Base-by-base conservation (phyloP, 164 flowering plant species). In the Brasenia schreberi region DNA sequence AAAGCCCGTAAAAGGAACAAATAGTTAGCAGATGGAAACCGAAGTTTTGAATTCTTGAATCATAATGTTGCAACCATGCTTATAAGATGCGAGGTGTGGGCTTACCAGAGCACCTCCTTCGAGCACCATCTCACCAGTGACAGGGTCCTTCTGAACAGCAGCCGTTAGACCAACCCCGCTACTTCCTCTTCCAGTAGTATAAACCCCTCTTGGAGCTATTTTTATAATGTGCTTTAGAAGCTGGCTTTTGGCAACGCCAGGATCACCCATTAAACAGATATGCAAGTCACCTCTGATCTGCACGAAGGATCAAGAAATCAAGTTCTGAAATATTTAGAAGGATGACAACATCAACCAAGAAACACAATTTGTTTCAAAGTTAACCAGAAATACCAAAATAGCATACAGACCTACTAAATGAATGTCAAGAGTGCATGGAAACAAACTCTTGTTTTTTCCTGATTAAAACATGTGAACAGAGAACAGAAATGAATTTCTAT, bases 141-240 rank as follows among this genome's bases (percentile, higher is more conserved):
- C 96, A 64, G 96, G 96, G 79, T 95, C 99, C 70, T 72, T 95
- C 79, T 87, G 93, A 74, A 95, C 99, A 56, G 97, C 99, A 64
- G 99, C 99, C 65, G 99, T 95, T 19, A 95, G 83, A 82, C 99
- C 97, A 75, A 95, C 99, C 60, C 99, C 97, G 83, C 99, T 95
- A 81, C 99, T 95, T 76, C 99, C 99, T 79, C 64, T 85, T 11
- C 99, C 99, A 19, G 99, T 95, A 11, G 99, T 95, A 71, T 95
- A 95, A 18, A 95, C 87, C 67, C 97, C 99, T 77, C 99, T 88
- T 56, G 99, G 99, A 69, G 99, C 97, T 39, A 95, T 96, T 75
- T 88, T 92, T 11, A 95, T 84, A 53, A 95, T 95, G 79, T 95
- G 97, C 79, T 95, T 95, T 61, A 95, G 87, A 76, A 95, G 97